These are phyloP conservation scores for Colletotrichum higginsianum DNA, from an alignment of 2,329 filamentous ascomycete genomes.

Conservation along the genomic window DNA sequence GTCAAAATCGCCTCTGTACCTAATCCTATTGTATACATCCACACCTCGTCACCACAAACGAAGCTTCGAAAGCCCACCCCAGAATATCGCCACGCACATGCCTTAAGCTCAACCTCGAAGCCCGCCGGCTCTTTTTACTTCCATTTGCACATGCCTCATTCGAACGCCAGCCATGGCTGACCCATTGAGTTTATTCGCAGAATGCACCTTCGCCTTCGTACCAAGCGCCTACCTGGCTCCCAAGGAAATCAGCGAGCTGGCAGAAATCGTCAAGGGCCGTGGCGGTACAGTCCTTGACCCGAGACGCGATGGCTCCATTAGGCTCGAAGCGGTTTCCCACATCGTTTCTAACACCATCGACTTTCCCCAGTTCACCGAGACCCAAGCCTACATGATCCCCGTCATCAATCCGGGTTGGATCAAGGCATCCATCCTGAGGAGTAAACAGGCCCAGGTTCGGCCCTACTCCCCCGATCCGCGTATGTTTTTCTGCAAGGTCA, in stretches of 20 bases:
- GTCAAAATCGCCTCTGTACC: slow-evolving; percentile 30
- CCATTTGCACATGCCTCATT: slow-evolving; percentile 9
- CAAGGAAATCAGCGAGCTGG: slow-evolving; percentile 60
- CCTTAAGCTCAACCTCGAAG: slow-evolving; percentile 16
- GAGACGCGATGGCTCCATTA: slow-evolving; percentile 63
- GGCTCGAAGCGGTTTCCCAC: slow-evolving; percentile 66
- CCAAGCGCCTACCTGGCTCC: slow-evolving; percentile 58
- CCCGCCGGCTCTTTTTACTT: background rate
- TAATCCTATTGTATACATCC: background rate
- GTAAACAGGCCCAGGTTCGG: slow-evolving; percentile 82
- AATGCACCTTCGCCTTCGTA: slow-evolving; percentile 63
- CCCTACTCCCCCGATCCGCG: slow-evolving; percentile 92
- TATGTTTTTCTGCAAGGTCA: slow-evolving; percentile 89
- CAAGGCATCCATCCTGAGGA: slow-evolving; percentile 76
- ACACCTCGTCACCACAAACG: slow-evolving; percentile 3
- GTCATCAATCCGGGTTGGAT: slow-evolving; percentile 91
- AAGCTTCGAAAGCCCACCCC: slow-evolving; percentile 6
- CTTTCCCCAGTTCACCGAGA: slow-evolving; percentile 87
- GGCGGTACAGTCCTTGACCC: slow-evolving; percentile 66
- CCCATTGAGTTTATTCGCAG: slow-evolving; percentile 55
- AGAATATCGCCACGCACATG: slow-evolving; percentile 16
- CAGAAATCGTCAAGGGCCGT: slow-evolving; percentile 61
- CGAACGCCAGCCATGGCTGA: slow-evolving; percentile 44
- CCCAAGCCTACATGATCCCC: slow-evolving; percentile 83
- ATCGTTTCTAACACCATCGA: slow-evolving; percentile 83